Evolutionary conservation across 805 yeast species (phyloP), one percentile per base, ranked within the genome.

Genomic region (Suhomyces sp.): DNA sequence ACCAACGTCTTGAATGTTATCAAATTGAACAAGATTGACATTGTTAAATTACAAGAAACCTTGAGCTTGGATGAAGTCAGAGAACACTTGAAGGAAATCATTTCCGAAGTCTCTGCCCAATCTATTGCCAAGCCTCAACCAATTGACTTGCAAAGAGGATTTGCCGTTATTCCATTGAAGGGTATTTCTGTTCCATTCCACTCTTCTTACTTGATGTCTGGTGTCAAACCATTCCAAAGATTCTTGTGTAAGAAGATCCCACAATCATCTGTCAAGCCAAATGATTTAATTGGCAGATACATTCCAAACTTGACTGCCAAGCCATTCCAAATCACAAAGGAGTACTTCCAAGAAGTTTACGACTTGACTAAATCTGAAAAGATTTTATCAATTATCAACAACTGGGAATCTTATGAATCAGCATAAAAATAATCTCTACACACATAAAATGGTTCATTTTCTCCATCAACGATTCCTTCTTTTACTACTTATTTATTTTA

Each of bases 121-220:
- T 83, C 97, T 15, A 50, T 72, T 50, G 96, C 88, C 54, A 94
- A 94, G 78, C 91, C 96, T 50, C 98, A 93, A 79, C 99, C 99
- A 63, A 90, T 94, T 70, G 96, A 91, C 52, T 81, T 96, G 67
- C 96, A 94, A 78, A 88, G 99, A 79, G 99, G 99, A 24, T 93
- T 90, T 64, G 98, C 99, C 42, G 93, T 94, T 66, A 94, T 94
- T 65, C 99, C 99, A 71, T 84, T 94, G 74, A 91, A 88, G 81
- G 99, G 99, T 64, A 94, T 94, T 61, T 90, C 97, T n/a, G 99
- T 94, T 70, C 99, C 99, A 58, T 94, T 94, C 97, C 99, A 94
- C 78, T 91, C 97, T 27, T 87, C 97, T n/a, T 94, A 96, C 79
- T 82, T 94, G 78, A 88, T 93, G 82, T 89, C 94, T 53, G 99